These are phyloP conservation scores for Fusarium liriodendri DNA, from an alignment of 2,329 filamentous ascomycete species.

Conservation along the genomic window DNA sequence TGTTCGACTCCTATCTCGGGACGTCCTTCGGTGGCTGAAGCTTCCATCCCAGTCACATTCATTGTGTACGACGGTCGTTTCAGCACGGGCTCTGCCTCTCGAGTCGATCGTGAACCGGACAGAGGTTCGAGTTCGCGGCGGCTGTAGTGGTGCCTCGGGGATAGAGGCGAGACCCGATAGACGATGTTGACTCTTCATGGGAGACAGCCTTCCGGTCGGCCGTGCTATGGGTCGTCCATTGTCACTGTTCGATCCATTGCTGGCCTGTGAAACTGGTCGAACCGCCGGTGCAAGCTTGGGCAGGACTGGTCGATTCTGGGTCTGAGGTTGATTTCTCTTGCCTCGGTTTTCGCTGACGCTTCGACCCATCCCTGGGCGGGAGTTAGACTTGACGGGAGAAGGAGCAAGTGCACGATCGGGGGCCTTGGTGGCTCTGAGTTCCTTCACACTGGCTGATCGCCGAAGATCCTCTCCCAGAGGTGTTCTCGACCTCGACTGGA, in stretches of 20 bases:
- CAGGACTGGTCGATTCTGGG: conserved; percentile 53
- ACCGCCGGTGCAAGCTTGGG: conserved; percentile 61
- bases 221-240: conserved; percentile 51
- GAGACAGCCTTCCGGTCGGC: conserved; percentile 62
- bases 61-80: conserved; percentile 59
- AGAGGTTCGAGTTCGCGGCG: conserved; percentile 61
- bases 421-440: conserved; percentile 54
- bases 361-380: conserved; percentile 62
- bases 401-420: conserved; percentile 56
- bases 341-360: conserved; percentile 66
- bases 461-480: conserved; percentile 53
- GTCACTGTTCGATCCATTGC: conserved; percentile 46
- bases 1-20: conserved; percentile 44
- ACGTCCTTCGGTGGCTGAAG: conserved; percentile 45
- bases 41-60: conserved; percentile 42
- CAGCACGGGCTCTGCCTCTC: conserved; percentile 68
- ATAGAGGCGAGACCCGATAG: conserved; percentile 67
- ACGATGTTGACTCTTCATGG: conserved; percentile 63
- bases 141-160: conserved; percentile 60
- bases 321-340: conserved; percentile 49
- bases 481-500: conserved; percentile 40
- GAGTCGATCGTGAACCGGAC: conserved; percentile 73
- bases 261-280: conserved; percentile 50
- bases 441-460: conserved; percentile 59
- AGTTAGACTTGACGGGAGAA: conserved; percentile 64